Percentiles rank a stretch among this genome's conserved stretches.
These are phyloP conservation scores for Leptodontidium sp. DNA, from an alignment of 2,329 filamentous ascomycete species.

Conservation along the genomic window DNA sequence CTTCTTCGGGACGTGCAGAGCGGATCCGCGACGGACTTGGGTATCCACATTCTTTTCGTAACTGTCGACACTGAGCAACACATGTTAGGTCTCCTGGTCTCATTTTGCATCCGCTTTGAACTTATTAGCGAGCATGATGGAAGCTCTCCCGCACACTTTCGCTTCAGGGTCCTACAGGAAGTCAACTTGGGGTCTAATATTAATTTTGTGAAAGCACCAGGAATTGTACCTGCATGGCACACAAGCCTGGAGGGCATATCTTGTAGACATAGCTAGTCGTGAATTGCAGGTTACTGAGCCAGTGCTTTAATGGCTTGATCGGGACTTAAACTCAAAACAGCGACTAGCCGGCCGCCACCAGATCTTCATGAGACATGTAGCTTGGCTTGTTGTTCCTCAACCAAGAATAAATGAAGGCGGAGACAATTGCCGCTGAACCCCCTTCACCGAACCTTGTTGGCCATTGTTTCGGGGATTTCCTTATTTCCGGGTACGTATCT, in stretches of 20 bases:
- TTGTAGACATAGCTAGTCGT: not conserved
- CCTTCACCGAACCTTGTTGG: no score
- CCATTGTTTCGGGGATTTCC: no score
- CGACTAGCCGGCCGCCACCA: no score
- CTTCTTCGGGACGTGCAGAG: not conserved
- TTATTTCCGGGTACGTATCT: no score
- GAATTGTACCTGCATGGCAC: not conserved
- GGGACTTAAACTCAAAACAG: no score
- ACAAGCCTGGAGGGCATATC: not conserved
- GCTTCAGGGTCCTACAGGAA: not conserved
- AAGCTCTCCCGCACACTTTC: constrained; percentile 10
- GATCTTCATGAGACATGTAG: no score
- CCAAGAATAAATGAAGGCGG: no score
- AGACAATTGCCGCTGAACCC: no score
- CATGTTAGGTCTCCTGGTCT: no score
- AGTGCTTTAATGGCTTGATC: no score
- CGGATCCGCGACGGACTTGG: not conserved
- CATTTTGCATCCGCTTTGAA: not conserved
- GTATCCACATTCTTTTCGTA: constrained; percentile 6
- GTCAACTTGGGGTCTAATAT: not conserved
- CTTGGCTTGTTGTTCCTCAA: no score
- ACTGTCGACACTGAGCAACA: not conserved
- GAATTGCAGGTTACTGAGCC: not conserved
- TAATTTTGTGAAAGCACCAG: no score
- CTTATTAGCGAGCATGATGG: not conserved